Percentiles rank a stretch among this genome's conserved stretches.
Evolutionary conservation across 371 early-diverging fungal genomes (phyloP).

Genomic region (Circinella umbellata): DNA sequence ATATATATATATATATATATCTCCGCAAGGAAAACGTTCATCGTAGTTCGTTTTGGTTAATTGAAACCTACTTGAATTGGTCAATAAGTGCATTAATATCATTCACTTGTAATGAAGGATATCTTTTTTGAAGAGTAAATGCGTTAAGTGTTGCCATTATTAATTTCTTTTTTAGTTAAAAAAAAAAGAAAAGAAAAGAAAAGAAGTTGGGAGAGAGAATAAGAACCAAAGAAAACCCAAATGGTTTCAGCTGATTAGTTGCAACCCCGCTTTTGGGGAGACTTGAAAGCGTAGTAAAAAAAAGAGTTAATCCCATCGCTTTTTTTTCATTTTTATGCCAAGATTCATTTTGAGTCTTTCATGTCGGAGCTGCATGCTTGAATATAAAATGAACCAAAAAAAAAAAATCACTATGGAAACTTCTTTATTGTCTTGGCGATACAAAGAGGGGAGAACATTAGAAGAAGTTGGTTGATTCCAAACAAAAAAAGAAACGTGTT

Average conservation of each 20-base stretch:
- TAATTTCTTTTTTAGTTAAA: neutral
- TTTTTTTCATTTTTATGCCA: too few relatives aligned
- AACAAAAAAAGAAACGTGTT: too few relatives aligned
- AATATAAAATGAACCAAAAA: too few relatives aligned
- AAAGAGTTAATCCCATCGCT: too few relatives aligned
- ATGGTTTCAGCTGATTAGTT: neutral
- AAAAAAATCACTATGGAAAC: too few relatives aligned
- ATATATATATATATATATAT: neutral
- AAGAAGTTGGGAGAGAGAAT: slow-evolving; percentile 4
- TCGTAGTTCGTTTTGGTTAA: neutral
- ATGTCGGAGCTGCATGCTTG: too few relatives aligned
- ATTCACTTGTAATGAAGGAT: slow-evolving; percentile 61
- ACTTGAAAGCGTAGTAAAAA: too few relatives aligned
- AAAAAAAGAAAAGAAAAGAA: slow-evolving; percentile 1
- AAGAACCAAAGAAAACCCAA: neutral
- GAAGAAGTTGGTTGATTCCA: too few relatives aligned
- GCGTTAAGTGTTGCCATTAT: slow-evolving; percentile 45
- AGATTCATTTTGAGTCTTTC: too few relatives aligned
- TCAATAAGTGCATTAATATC: slow-evolving; percentile 66
- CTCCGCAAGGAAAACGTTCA: neutral
- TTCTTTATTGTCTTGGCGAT: too few relatives aligned
- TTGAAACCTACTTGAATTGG: slow-evolving; percentile 60
- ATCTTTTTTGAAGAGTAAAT: slow-evolving; percentile 63
- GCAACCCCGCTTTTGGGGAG: neutral
- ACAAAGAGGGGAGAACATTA: too few relatives aligned